These are phyloP conservation scores for Evansstolkia leycettana DNA, from an alignment of 495 filamentous ascomycete species.

Conservation along the genomic window DNA sequence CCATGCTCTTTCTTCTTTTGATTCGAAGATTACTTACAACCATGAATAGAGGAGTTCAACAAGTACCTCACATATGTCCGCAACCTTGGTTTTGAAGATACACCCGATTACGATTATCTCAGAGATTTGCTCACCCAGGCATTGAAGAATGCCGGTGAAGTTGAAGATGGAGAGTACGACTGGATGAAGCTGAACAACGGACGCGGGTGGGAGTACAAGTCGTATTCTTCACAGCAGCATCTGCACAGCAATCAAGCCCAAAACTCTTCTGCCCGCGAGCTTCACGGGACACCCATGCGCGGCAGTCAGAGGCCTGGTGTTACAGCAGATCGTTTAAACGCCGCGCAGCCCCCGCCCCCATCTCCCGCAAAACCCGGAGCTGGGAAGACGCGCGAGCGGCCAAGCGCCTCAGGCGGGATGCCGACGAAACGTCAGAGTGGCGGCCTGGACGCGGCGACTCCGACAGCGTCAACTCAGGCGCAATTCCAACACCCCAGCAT, in stretches of 20 bases:
- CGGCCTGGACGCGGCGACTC: slow-evolving; percentile 67
- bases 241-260: slow-evolving; percentile 63
- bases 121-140: slow-evolving; percentile 93
- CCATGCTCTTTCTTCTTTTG: not conserved
- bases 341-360: slow-evolving; percentile 81
- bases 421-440: slow-evolving; percentile 64
- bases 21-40: slow-evolving; percentile 6
- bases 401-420: slow-evolving; percentile 62
- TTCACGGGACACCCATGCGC: slow-evolving; percentile 55
- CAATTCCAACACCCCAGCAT: slow-evolving; percentile 86
- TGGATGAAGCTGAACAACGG: slow-evolving; percentile 99
- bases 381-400: slow-evolving; percentile 67
- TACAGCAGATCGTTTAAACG: slow-evolving; percentile 91
- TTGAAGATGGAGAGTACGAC: slow-evolving; percentile 98
- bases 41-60: slow-evolving; percentile 70
- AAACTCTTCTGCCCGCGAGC: slow-evolving; percentile 64
- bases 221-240: slow-evolving; percentile 63
- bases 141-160: slow-evolving; percentile 85
- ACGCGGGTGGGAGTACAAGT: slow-evolving; percentile 88
- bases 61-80: slow-evolving; percentile 95
- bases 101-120: slow-evolving; percentile 96
- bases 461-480: slow-evolving; percentile 72
- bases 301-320: slow-evolving; percentile 49
- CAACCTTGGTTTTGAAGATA: slow-evolving; percentile 97
- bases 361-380: slow-evolving; percentile 71